A percentile compares a stretch with the other conserved stretches of the same genome.
phyloP scores from a whole-genome alignment of 352 stramenopile genomes.

The Phytopythium kandeliae region DNA sequence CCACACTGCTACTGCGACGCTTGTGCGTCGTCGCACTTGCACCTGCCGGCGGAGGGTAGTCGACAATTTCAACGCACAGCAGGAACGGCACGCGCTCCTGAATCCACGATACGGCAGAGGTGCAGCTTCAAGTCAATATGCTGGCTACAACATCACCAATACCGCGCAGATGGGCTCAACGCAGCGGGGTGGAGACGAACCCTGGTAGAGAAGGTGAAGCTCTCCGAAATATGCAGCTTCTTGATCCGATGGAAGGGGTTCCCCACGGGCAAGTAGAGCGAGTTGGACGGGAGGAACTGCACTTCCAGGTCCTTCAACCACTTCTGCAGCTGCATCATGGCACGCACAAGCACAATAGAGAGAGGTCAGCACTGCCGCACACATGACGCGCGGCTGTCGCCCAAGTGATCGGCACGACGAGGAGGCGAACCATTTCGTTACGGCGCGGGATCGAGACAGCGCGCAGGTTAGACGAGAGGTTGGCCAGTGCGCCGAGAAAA shows the following conservation, averaged over 20 bases:
- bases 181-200: slow-evolving; percentile 10
- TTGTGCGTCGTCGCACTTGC: slow-evolving; percentile 16
- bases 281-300: slow-evolving; percentile 72
- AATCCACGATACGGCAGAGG: background rate
- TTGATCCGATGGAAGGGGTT: slow-evolving; percentile 77
- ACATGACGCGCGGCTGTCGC: too few species aligned
- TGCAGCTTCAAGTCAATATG: background rate
- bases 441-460: slow-evolving; percentile 44
- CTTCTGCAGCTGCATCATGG: slow-evolving; percentile 37
- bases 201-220: slow-evolving; percentile 79
- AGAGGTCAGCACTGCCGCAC: too few species aligned
- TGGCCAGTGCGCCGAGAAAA: slow-evolving; percentile 67
- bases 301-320: slow-evolving; percentile 61
- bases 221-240: slow-evolving; percentile 69
- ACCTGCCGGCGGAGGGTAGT: slow-evolving; percentile 44
- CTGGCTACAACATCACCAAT: background rate
- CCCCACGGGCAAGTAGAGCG: slow-evolving; percentile 70
- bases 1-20: slow-evolving; percentile 41
- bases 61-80: slow-evolving; percentile 70
- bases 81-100: slow-evolving; percentile 78
- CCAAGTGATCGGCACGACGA: too few species aligned
- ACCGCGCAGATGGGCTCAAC: background rate
- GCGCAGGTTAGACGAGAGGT: slow-evolving; percentile 68
- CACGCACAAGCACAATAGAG: too few species aligned
- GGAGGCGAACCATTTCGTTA: slow-evolving; percentile 57